Evolutionary conservation across 2,329 filamentous ascomycete species (phyloP), one percentile per base, ranked within the genome.

Genomic region (Neonectria punicea): DNA sequence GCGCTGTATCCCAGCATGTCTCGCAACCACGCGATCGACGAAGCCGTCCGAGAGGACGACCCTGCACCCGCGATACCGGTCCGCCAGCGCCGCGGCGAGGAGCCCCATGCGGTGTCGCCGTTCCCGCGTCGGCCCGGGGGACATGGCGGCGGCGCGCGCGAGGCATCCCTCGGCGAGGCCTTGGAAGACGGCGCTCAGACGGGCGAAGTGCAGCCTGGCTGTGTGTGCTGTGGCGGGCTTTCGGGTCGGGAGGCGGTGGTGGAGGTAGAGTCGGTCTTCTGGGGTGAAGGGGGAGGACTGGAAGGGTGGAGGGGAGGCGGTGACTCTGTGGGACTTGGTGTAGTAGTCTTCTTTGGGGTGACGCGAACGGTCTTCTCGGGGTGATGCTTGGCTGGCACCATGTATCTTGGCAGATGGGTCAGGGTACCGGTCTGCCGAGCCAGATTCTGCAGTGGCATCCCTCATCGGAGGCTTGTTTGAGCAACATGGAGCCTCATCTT

Each of bases 241-340:
- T 43, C 44, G 55, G 22, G 67, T n/a, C n/a, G 67, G 67, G 10
- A 68, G 55, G n/a, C 67, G 61, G 58, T 44, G 50, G 25, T 49
- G 51, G 14, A 68, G 67, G 61, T 67, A 68, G 34, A 61, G 22
- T 28, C 59, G 67, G 58, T 67, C 67, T 50, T 67, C 64, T 22
- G 58, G 46, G 18, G 65, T 44, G 55, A 68, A 68, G 18, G 46
- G 54, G 14, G 49, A 57, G 5, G 14, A 18, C 4, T 34, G 44
- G 6, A 39, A 18, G 5, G 60, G 25, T 13, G 53, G 30, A 13
- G 60, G n/a, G 36, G 14, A 20, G 36, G 14, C 30, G 11, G 28
- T 58, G 41, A 16, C 22, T 18, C n/a, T 28, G 54, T 11, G 34
- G 49, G 32, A 11, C 10, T 46, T 51, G 36, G 16, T 10, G 41